phyloP scores from a whole-genome alignment of 352 stramenopile species.

The Phytopythium chamaehyphon region DNA sequence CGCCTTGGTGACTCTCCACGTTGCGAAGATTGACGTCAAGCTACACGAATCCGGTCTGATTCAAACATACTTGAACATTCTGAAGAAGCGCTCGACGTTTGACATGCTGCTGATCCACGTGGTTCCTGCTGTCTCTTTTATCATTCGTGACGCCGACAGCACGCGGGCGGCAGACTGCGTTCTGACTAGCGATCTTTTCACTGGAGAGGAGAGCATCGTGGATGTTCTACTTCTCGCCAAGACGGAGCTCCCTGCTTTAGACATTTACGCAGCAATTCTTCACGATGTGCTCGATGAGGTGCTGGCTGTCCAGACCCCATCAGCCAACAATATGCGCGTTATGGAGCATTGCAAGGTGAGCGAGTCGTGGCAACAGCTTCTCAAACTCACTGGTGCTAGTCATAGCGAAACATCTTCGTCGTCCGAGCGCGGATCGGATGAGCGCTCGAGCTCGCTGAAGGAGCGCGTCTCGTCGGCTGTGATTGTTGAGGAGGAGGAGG shows the following conservation, averaged over 20 bases:
- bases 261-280: constrained; percentile 73
- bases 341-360: constrained; percentile 69
- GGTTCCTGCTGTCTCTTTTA: constrained; percentile 72
- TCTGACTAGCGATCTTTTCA: constrained; percentile 73
- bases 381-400: constrained; percentile 2
- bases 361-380: constrained; percentile 53
- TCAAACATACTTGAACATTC: constrained; percentile 57
- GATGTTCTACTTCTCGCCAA: constrained; percentile 58
- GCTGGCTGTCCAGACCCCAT: constrained; percentile 49
- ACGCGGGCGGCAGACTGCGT: constrained; percentile 61
- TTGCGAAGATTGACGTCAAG: constrained; percentile 52
- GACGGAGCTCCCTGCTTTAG: constrained; percentile 53
- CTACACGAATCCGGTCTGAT: constrained; percentile 60
- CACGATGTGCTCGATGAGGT: constrained; percentile 78
- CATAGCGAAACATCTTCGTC: constrained; percentile 7
- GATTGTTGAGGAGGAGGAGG: constrained; percentile 8
- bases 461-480: constrained; percentile 13
- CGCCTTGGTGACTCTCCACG: constrained; percentile 69
- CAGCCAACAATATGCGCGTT: constrained; percentile 66
- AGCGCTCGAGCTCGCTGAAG: constrained; percentile 27
- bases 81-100: constrained; percentile 64
- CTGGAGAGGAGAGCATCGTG: constrained; percentile 47
- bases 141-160: constrained; percentile 68
- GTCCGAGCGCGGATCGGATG: constrained; percentile 28
- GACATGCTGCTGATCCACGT: constrained; percentile 88